phyloP scores from a whole-genome alignment of 257 asterid species.

The Nicotiana sylvestris region DNA sequence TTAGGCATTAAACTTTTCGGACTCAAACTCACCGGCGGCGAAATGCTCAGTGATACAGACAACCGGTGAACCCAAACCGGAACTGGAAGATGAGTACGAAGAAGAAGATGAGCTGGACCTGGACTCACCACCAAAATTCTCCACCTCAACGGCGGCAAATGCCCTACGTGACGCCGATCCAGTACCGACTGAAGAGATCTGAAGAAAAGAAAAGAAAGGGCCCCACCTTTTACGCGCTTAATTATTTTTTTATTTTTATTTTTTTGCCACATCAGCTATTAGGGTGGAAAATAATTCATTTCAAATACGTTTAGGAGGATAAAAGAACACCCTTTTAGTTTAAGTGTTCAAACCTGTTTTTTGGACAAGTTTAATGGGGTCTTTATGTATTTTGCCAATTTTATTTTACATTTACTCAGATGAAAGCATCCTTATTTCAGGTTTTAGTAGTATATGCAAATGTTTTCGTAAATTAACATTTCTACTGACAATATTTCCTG shows the following conservation, averaged over 20 bases:
- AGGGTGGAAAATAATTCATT: too few relatives aligned
- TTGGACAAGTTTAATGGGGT: too few relatives aligned
- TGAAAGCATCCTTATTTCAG: neutral
- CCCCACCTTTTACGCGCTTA: too few relatives aligned
- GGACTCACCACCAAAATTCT: slow-evolving; percentile 27
- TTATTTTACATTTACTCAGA: neutral
- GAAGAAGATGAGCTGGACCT: slow-evolving; percentile 46
- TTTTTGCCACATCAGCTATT: too few relatives aligned
- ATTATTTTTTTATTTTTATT: too few relatives aligned
- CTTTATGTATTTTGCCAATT: too few relatives aligned
- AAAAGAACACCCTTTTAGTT: too few relatives aligned
- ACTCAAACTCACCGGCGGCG: slow-evolving; percentile 68
- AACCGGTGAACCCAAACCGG: slow-evolving; percentile 69
- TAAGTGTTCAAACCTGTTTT: too few relatives aligned
- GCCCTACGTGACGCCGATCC: slow-evolving; percentile 71
- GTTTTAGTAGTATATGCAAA: neutral
- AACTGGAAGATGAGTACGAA: slow-evolving; percentile 65
- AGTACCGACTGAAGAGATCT: slow-evolving; percentile 31
- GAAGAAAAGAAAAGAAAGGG: too few relatives aligned
- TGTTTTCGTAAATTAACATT: neutral
- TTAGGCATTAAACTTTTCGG: slow-evolving; percentile 61
- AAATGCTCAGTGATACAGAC: slow-evolving; percentile 71
- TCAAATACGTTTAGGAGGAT: too few relatives aligned
- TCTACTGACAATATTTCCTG: neutral
- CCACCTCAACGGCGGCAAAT: slow-evolving; percentile 45